A percentile compares a stretch with the other conserved stretches of the same genome.
Evolutionary conservation across 352 stramenopile species (phyloP).

Genomic region (Peronospora belbahrii): DNA sequence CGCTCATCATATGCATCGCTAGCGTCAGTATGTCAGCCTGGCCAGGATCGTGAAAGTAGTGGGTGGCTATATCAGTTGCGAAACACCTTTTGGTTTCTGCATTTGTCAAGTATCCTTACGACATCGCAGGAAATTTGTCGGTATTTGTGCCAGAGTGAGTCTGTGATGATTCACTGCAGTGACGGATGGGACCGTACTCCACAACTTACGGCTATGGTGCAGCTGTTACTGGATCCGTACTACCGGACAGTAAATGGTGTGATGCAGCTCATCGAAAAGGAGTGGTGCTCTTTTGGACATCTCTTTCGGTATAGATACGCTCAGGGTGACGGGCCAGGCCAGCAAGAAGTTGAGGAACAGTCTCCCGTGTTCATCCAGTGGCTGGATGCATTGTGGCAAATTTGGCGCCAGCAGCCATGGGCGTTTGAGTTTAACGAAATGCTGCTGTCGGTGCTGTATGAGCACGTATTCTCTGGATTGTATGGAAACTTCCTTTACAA

Average conservation of each 20-base stretch:
- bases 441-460: slow-evolving; percentile 89
- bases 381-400: slow-evolving; percentile 96
- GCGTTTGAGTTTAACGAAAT: slow-evolving; percentile 97
- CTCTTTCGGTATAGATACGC: slow-evolving; percentile 95
- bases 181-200: slow-evolving; percentile 99
- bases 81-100: slow-evolving; percentile 95
- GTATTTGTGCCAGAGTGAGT: slow-evolving; percentile 89
- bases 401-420: slow-evolving; percentile 93
- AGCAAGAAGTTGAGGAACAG: slow-evolving; percentile 93
- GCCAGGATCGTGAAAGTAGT: slow-evolving; percentile 58
- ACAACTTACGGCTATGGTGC: slow-evolving; percentile 92
- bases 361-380: slow-evolving; percentile 99
- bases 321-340: slow-evolving; percentile 90
- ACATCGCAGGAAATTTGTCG: slow-evolving; percentile 91
- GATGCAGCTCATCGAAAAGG: slow-evolving; percentile 95
- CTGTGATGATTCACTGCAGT: slow-evolving; percentile 97
- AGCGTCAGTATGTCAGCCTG: slow-evolving; percentile 65
- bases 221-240: slow-evolving; percentile 97
- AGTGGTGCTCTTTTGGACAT: slow-evolving; percentile 99
- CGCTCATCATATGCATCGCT: slow-evolving; percentile 84
- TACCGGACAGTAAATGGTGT: slow-evolving; percentile 96
- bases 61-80: slow-evolving; percentile 88
- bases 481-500: slow-evolving; percentile 98
- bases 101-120: slow-evolving; percentile 93
- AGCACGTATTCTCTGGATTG: slow-evolving; percentile 93